Evolutionary conservation across 2,329 filamentous ascomycete species (phyloP).

Genomic region (Colletotrichum costaricense): DNA sequence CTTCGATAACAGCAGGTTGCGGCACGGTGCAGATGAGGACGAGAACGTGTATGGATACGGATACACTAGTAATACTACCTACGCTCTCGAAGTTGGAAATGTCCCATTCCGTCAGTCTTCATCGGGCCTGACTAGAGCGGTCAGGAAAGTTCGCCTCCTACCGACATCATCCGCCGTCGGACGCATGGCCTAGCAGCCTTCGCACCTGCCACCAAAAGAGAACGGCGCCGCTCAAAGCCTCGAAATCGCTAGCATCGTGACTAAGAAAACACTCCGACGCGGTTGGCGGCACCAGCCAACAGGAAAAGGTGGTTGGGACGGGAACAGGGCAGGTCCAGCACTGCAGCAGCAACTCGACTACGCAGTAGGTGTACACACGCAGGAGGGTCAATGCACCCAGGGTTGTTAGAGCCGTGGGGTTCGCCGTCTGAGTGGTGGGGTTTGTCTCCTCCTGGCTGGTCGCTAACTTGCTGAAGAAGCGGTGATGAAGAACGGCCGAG

Average conservation of each 20-base stretch:
- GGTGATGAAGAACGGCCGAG: conserved; percentile 10
- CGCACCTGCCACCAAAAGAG: background rate
- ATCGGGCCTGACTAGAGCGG: background rate
- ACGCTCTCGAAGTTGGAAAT: no score
- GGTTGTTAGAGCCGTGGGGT: conserved; percentile 16
- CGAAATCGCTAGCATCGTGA: background rate
- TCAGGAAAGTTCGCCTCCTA: background rate
- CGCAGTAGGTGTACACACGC: background rate
- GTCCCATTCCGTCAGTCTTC: background rate
- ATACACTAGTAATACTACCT: no score
- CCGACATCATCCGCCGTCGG: conserved; percentile 6
- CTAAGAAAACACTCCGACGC: conserved; percentile 1
- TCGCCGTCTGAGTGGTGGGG: conserved; percentile 1
- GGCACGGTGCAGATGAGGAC: no score
- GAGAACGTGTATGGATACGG: no score
- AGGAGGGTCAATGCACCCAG: conserved; percentile 16
- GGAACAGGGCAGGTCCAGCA: background rate
- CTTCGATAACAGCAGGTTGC: no score
- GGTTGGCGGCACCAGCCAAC: background rate
- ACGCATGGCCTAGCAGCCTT: background rate
- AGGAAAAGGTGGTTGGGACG: conserved; percentile 12
- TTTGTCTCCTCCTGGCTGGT: background rate
- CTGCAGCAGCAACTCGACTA: background rate
- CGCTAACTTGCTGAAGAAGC: conserved; percentile 16
- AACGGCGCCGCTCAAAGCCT: background rate